Evolutionary conservation across 1,139 yeast species (phyloP).

Genomic region (Hansenula anomala): DNA sequence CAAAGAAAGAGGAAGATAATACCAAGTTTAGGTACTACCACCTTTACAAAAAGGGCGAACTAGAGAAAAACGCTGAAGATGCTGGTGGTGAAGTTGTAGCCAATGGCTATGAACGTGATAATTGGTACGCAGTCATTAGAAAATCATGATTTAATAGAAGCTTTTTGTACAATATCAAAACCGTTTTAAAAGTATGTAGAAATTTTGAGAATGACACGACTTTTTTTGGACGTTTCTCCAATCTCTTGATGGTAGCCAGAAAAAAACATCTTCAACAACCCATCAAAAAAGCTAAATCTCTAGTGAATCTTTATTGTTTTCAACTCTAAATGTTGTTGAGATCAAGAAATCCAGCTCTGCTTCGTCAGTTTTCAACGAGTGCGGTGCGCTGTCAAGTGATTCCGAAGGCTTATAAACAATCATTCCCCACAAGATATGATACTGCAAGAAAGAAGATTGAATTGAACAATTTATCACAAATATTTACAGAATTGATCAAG

Average conservation of each 20-base stretch:
- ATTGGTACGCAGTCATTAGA: constrained; percentile 77
- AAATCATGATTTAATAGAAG: constrained; percentile 24
- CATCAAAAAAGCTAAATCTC: too few relatives aligned
- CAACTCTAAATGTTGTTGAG: background rate
- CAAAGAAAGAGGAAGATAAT: constrained; percentile 25
- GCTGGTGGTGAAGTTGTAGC: constrained; percentile 69
- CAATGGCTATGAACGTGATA: constrained; percentile 87
- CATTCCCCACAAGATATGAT: constrained; percentile 1
- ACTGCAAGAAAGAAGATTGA: background rate
- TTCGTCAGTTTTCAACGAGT: background rate
- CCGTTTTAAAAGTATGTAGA: too few relatives aligned
- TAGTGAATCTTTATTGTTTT: background rate
- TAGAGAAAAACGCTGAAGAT: constrained; percentile 56
- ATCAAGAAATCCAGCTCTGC: background rate
- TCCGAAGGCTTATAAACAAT: constrained; percentile 3
- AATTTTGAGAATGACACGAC: constrained; percentile 1
- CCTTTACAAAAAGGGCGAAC: constrained; percentile 76
- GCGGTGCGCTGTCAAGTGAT: background rate
- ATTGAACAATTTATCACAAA: background rate
- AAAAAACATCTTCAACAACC: background rate
- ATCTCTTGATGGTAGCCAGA: too few relatives aligned
- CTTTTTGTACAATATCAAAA: too few relatives aligned
- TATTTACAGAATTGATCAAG: background rate
- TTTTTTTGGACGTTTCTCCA: background rate
- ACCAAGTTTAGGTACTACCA: constrained; percentile 87